Percentiles rank a stretch among this genome's conserved stretches.
Conservation (phyloP, 2,329 filamentous ascomycete genomes). For the Cladosporium velox region DNA sequence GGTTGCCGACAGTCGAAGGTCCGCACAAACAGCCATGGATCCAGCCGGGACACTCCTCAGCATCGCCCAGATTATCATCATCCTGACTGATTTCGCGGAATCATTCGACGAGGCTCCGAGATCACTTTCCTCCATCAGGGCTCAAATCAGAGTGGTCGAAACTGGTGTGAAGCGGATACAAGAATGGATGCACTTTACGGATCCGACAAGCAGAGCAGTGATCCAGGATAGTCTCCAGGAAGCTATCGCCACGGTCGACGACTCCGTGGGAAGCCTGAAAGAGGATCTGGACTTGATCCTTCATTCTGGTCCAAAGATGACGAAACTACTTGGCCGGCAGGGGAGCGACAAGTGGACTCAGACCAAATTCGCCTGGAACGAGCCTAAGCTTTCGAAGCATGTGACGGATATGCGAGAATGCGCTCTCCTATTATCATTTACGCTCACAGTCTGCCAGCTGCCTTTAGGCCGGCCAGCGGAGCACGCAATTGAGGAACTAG, state of each 20-base stretch:
- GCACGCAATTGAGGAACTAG: slow-evolving; percentile 22
- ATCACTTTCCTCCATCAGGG: slow-evolving; percentile 16
- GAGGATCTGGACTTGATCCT: slow-evolving; percentile 18
- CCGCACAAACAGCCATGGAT: background rate
- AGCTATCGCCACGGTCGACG: slow-evolving; percentile 23
- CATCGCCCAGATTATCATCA: background rate
- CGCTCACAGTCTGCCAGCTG: slow-evolving; percentile 25
- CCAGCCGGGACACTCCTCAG: background rate
- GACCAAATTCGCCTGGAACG: slow-evolving; percentile 21
- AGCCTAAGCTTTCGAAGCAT: slow-evolving; percentile 20
- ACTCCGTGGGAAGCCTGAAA: slow-evolving; percentile 22
- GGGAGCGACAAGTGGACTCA: slow-evolving; percentile 16
- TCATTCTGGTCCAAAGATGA: background rate
- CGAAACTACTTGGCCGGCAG: slow-evolving; percentile 15
- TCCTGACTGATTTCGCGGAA: background rate
- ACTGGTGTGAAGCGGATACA: slow-evolving; percentile 22
- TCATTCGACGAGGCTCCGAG: slow-evolving; percentile 3
- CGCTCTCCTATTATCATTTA: slow-evolving; percentile 22
- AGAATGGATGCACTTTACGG: slow-evolving; percentile 27
- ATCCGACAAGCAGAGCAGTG: slow-evolving; percentile 19
- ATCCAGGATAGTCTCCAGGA: slow-evolving; percentile 23
- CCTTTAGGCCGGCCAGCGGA: slow-evolving; percentile 18
- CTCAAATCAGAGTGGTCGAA: slow-evolving; percentile 21
- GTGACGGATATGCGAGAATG: slow-evolving; percentile 26
- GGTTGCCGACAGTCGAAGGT: background rate